Evolutionary conservation across 1,139 yeast genomes (phyloP), one percentile per base, ranked within the genome.

Genomic region (Saccharomyces pastorianus): DNA sequence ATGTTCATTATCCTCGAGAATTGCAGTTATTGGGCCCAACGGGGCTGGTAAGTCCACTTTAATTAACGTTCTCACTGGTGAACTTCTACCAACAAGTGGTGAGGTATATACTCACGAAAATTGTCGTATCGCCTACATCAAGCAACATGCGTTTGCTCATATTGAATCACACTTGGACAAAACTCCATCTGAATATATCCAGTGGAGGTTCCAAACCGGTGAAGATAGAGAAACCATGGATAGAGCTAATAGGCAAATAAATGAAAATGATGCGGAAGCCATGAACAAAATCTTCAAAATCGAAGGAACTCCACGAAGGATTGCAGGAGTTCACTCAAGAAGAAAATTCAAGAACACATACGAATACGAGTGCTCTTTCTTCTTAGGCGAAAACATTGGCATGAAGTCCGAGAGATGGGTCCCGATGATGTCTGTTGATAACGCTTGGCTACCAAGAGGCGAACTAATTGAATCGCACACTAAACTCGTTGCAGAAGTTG

Each of bases 141-240:
- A 91, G 81, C 98, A 91, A 82, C 98, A 91, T 78, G 99, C 99
- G 75, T 91, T 91, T 74, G 97, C 97, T 62, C 99, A 91, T 78
- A 90, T 91, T 73, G 98, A 91, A 80, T 84, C 87, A 76, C 99
- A 93, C 75, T 84, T 91, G 77, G 98, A 91, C 84, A 87, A 87
- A 83, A 93, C 99, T 72, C 98, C 99, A 72, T 89, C 96, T 72
- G 98, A 91, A 82, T 91, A 91, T 81, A 91, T 91, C 68, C 99
- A 91, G 82, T 91, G 99, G 99, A 91, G 99, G 84, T 91, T 91
- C 96, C 98, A 91, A 82, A 91, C 98, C 73, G 99, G 99, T 89
- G 99, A 91, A 82, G 99, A 91, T 79, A 88, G 98, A 81, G 99
- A 91, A 83, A 91, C 98, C 78, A 91, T 91, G 97, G 98, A 91